Conservation (phyloP, 169 alveolate species). For the Toxoplasma gondii region DNA sequence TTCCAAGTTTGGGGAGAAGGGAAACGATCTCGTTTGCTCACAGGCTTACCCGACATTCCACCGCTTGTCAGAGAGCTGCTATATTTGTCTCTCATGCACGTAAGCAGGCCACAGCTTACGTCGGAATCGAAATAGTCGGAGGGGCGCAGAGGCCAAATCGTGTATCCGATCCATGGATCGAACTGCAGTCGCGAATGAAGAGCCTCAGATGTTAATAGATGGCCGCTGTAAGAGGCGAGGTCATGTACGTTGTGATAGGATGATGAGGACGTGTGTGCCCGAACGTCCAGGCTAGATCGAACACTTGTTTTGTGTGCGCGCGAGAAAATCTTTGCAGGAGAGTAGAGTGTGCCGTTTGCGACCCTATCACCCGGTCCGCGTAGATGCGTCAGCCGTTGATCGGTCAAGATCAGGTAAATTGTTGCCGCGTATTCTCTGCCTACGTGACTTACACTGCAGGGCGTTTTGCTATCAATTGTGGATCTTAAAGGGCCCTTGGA, state of each 20-base stretch:
- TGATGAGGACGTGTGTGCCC: neutral
- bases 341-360: neutral
- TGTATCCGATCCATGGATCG: conserved; percentile 17
- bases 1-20: no score
- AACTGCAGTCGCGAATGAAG: neutral
- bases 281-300: neutral
- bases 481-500: no score
- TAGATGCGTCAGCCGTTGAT: neutral
- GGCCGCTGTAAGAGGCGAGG: neutral
- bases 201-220: neutral
- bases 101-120: neutral
- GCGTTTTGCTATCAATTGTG: neutral
- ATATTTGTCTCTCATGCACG: conserved; percentile 5
- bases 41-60: neutral
- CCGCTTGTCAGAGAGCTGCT: neutral
- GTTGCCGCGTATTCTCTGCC: neutral
- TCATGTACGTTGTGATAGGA: neutral
- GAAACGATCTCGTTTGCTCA: no score
- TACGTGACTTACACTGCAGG: neutral
- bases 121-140: neutral
- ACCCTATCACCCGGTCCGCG: neutral
- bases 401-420: neutral
- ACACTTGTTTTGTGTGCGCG: neutral
- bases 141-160: neutral
- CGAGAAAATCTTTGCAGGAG: neutral